Percentiles rank a stretch among this genome's conserved stretches.
These are phyloP conservation scores for Linderniella brevidens DNA, from an alignment of 257 asterid genomes.

Conservation along the genomic window DNA sequence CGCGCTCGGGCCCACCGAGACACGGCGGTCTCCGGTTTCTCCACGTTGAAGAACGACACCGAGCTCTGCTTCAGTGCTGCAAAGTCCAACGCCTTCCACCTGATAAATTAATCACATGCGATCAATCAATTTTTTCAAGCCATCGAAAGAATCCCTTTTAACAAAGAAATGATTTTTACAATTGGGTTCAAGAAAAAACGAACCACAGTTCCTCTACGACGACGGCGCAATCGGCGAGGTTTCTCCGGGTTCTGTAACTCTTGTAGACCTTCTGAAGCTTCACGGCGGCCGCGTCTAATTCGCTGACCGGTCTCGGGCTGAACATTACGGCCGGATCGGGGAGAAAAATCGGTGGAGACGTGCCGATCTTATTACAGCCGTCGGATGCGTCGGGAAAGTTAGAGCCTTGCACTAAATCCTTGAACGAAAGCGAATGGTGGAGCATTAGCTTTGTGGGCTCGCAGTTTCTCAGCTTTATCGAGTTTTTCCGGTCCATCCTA, in stretches of 20 bases:
- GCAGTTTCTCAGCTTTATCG: conserved; percentile 31
- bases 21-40: conserved; percentile 76
- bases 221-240: conserved; percentile 94
- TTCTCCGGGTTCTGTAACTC: conserved; percentile 77
- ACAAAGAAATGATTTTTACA: no score
- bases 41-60: conserved; percentile 61
- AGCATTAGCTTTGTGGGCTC: conserved; percentile 56
- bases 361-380: neutral
- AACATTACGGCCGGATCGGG: conserved; percentile 48
- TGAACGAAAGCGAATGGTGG: conserved; percentile 50
- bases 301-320: conserved; percentile 57
- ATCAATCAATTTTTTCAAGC: no score
- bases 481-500: conserved; percentile 33
- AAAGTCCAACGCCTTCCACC: conserved; percentile 96
- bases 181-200: conserved; percentile 16
- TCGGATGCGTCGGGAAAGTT: conserved; percentile 14
- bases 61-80: conserved; percentile 77
- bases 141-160: neutral
- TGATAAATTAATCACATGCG: conserved; percentile 13
- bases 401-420: conserved; percentile 29
- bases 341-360: conserved; percentile 15
- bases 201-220: conserved; percentile 95
- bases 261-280: conserved; percentile 83
- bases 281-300: conserved; percentile 87
- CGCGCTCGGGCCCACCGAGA: conserved; percentile 96